Conservation (phyloP, 495 filamentous ascomycete species). For the Cladorrhinum samala region DNA sequence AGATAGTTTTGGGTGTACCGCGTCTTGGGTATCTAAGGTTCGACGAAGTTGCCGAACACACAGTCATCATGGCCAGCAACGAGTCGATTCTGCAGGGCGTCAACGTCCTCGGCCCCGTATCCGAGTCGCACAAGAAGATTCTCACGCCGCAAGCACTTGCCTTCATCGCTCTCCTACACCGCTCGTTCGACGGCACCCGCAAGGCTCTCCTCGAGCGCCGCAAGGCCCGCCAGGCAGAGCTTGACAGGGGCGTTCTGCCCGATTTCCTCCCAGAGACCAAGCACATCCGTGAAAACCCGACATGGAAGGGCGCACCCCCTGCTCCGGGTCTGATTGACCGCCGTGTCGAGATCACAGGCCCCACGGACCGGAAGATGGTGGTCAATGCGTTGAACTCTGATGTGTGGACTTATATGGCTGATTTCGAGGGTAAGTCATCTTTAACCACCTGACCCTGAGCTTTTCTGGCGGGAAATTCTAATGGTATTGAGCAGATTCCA, state of each 20-base stretch:
- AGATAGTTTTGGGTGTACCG: not conserved
- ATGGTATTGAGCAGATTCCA: constrained; percentile 61
- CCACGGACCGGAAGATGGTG: constrained; percentile 98
- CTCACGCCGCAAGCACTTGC: constrained; percentile 85
- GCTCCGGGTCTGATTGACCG: constrained; percentile 92
- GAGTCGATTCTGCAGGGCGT: constrained; percentile 83
- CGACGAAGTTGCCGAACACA: not conserved
- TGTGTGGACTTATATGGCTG: constrained; percentile 99
- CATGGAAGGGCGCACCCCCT: constrained; percentile 91
- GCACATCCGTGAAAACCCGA: constrained; percentile 88
- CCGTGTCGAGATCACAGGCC: constrained; percentile 97
- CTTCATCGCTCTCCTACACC: constrained; percentile 90
- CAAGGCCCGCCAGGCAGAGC: constrained; percentile 80
- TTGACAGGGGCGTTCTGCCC: constrained; percentile 84
- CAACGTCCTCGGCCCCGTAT: constrained; percentile 70
- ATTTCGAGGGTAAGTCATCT: constrained; percentile 75
- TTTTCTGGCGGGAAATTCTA: not conserved
- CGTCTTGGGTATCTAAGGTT: not conserved
- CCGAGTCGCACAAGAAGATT: constrained; percentile 78
- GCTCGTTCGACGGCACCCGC: constrained; percentile 85
- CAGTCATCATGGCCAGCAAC: constrained; percentile 54
- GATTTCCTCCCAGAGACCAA: constrained; percentile 96
- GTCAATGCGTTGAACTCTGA: constrained; percentile 96
- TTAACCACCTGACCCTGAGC: too few relatives aligned
- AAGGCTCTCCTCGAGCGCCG: constrained; percentile 87